phyloP scores from a whole-genome alignment of 2,329 filamentous ascomycete species.

The Alternaria solani region DNA sequence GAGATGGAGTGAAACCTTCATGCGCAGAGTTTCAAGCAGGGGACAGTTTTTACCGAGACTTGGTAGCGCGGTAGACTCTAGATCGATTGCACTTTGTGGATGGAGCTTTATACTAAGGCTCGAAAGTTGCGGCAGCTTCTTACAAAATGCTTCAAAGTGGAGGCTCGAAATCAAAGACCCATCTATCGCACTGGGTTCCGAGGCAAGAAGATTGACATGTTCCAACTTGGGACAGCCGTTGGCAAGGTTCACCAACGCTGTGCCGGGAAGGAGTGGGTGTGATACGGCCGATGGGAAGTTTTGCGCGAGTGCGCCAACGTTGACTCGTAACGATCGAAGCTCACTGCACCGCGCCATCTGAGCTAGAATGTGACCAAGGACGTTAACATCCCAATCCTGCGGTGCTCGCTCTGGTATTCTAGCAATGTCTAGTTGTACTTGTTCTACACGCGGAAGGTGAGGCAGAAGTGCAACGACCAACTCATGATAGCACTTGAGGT shows the following conservation, averaged over 20 bases:
- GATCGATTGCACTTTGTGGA: slow-evolving; percentile 31
- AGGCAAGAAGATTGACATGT: slow-evolving; percentile 37
- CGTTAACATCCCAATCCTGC: slow-evolving; percentile 25
- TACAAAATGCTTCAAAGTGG: slow-evolving; percentile 42
- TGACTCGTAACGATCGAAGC: slow-evolving; percentile 35
- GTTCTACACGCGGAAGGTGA: slow-evolving; percentile 33
- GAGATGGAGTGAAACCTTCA: slow-evolving; percentile 38
- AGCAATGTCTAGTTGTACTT: slow-evolving; percentile 41
- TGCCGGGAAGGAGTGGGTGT: slow-evolving; percentile 33
- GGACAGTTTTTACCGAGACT: slow-evolving; percentile 39
- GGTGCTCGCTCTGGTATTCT: slow-evolving; percentile 30
- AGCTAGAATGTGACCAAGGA: slow-evolving; percentile 34
- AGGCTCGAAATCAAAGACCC: slow-evolving; percentile 34
- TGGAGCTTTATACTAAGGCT: slow-evolving; percentile 40
- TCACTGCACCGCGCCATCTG: slow-evolving; percentile 27
- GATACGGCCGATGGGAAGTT: slow-evolving; percentile 35
- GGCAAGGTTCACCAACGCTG: slow-evolving; percentile 31
- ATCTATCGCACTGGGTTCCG: slow-evolving; percentile 40
- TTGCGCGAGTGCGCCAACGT: slow-evolving; percentile 32
- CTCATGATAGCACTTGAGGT: slow-evolving; percentile 45
- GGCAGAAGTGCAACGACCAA: slow-evolving; percentile 37
- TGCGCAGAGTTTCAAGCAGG: slow-evolving; percentile 36
- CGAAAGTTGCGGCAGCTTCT: slow-evolving; percentile 29
- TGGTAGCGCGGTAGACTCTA: slow-evolving; percentile 37
- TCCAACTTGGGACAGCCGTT: slow-evolving; percentile 31